Evolutionary conservation across 768 basidiomycete genomes (phyloP).

Genomic region (Lactarius sp.): DNA sequence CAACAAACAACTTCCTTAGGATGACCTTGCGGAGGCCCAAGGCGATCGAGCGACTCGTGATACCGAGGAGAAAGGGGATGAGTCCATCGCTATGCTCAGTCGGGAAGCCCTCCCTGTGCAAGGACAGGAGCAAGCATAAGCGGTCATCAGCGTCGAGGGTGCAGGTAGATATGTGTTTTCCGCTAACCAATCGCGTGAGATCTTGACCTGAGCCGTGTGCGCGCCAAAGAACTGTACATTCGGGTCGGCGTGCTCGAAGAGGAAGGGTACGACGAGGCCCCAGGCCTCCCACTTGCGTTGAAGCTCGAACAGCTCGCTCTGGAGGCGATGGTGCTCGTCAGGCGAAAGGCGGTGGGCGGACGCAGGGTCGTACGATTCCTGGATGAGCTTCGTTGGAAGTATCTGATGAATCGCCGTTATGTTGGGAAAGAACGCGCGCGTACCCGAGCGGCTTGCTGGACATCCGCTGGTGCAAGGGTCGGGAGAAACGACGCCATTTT

Average conservation of each 20-base stretch:
- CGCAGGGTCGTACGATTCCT: slow-evolving; percentile 50
- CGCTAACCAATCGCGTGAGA: slow-evolving; percentile 82
- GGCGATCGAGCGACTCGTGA: slow-evolving; percentile 61
- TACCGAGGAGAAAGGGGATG: slow-evolving; percentile 60
- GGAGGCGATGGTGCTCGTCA: slow-evolving; percentile 57
- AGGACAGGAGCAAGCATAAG: not conserved
- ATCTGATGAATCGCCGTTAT: not conserved
- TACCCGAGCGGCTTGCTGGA: slow-evolving; percentile 58
- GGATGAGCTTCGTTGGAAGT: slow-evolving; percentile 50
- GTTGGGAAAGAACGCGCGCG: slow-evolving; percentile 27
- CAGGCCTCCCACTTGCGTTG: slow-evolving; percentile 76
- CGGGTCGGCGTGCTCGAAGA: slow-evolving; percentile 56
- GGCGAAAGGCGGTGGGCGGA: slow-evolving; percentile 46
- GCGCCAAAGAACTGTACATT: slow-evolving; percentile 95
- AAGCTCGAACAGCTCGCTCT: slow-evolving; percentile 70
- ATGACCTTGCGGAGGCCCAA: slow-evolving; percentile 62
- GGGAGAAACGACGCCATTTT: slow-evolving; percentile 43
- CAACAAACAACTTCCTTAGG: slow-evolving; percentile 82
- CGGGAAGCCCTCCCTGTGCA: slow-evolving; percentile 68
- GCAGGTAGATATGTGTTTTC: not conserved
- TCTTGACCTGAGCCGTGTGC: slow-evolving; percentile 91
- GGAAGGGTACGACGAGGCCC: slow-evolving; percentile 76
- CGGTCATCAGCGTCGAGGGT: not conserved
- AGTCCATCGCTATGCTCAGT: slow-evolving; percentile 52
- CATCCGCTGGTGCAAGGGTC: slow-evolving; percentile 44